Evolutionary conservation across 805 yeast species (phyloP).

Genomic region (Candida endomychidarum): DNA sequence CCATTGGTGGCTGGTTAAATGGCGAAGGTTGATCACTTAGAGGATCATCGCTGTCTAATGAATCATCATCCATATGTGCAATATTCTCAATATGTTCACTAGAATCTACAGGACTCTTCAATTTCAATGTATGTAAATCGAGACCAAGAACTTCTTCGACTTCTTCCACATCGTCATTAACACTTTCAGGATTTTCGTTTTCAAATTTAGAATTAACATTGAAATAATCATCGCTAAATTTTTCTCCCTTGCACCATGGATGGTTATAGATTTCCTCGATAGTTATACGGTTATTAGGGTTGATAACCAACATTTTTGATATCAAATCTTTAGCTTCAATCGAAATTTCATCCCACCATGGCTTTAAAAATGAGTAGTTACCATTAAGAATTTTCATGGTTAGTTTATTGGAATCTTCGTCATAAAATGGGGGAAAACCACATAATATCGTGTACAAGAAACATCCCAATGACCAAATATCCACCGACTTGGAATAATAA

Average conservation of each 20-base stretch:
- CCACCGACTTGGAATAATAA: slow-evolving; percentile 64
- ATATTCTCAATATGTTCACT: slow-evolving; percentile 17
- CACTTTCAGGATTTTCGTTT: slow-evolving; percentile 8
- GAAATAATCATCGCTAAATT: slow-evolving; percentile 15
- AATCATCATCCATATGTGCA: slow-evolving; percentile 2
- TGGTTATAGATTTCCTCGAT: slow-evolving; percentile 66
- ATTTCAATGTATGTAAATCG: slow-evolving; percentile 3
- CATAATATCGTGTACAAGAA: slow-evolving; percentile 66
- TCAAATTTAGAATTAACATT: slow-evolving; percentile 17
- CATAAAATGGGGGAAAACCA: slow-evolving; percentile 77
- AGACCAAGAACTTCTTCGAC: neutral
- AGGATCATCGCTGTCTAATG: slow-evolving; percentile 16
- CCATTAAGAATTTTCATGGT: slow-evolving; percentile 71
- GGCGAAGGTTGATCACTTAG: slow-evolving; percentile 17
- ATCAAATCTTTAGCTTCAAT: slow-evolving; percentile 70
- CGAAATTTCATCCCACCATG: slow-evolving; percentile 89
- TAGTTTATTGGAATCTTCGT: slow-evolving; percentile 60
- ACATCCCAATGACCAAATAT: slow-evolving; percentile 75
- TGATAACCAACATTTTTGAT: slow-evolving; percentile 61
- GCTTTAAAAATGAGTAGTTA: slow-evolving; percentile 68
- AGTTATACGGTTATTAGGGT: slow-evolving; percentile 67
- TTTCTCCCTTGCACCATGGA: slow-evolving; percentile 56
- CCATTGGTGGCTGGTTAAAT: slow-evolving; percentile 9
- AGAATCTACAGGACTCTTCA: slow-evolving; percentile 10
- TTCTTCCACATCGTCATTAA: slow-evolving; percentile 8